Percentiles rank a stretch among this genome's conserved stretches.
Evolutionary conservation across 106 monocot genomes (phyloP).

Genomic region (Dendrobium huoshanense): DNA sequence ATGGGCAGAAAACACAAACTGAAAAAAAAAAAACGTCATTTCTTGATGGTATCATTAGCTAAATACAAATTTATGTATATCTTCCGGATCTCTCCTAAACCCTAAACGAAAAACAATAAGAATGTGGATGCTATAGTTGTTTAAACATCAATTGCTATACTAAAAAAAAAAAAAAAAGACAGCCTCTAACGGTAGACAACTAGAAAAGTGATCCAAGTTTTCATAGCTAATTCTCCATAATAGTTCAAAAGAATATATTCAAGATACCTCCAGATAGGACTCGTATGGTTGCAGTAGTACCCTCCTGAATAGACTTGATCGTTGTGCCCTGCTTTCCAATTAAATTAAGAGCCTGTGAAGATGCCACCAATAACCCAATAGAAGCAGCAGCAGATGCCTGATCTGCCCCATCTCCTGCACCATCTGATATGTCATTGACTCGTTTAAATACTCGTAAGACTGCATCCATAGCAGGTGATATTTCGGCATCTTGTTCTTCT

Average conservation of each 20-base stretch:
- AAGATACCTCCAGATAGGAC: conserved; percentile 64
- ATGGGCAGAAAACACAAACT: background rate
- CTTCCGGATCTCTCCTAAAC: background rate
- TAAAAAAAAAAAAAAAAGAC: too few relatives aligned
- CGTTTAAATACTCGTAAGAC: conserved; percentile 73
- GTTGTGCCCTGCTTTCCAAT: conserved; percentile 77
- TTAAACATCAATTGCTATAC: background rate
- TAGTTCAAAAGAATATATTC: background rate
- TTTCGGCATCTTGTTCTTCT: conserved; percentile 72
- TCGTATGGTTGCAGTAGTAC: conserved; percentile 46
- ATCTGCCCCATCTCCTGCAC: conserved; percentile 24
- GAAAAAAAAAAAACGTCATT: background rate
- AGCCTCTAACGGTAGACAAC: background rate
- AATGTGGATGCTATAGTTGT: background rate
- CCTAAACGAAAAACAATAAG: background rate
- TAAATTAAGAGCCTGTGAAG: conserved; percentile 66
- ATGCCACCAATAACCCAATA: conserved; percentile 55
- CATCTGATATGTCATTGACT: conserved; percentile 49
- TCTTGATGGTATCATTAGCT: background rate
- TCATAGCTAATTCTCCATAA: background rate
- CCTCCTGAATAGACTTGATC: conserved; percentile 89
- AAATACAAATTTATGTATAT: background rate
- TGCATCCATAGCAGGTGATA: conserved; percentile 86
- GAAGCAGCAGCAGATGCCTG: conserved; percentile 21
- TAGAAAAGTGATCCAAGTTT: background rate